Conservation (phyloP, 2,329 filamentous ascomycete species). For the Fusarium sp. region DNA sequence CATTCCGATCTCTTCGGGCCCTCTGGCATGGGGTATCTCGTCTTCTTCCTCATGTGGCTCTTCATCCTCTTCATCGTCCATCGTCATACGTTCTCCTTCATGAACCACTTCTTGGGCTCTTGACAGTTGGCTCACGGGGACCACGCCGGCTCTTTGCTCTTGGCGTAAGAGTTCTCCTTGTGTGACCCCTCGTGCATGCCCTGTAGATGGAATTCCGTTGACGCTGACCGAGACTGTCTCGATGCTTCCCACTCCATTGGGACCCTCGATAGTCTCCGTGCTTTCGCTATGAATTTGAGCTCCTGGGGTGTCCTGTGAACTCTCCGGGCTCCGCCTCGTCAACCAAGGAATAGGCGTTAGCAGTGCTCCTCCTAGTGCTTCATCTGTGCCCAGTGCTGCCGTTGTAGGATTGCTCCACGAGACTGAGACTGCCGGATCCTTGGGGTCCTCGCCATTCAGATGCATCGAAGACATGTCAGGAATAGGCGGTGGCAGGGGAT, state of each 20-base stretch:
- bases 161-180: conserved; percentile 88
- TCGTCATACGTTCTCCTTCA: conserved; percentile 42
- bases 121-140: conserved; percentile 71
- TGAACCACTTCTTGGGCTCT: conserved; percentile 50
- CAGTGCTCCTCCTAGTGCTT: conserved; percentile 87
- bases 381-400: conserved; percentile 77
- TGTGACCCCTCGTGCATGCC: conserved; percentile 68
- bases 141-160: conserved; percentile 83
- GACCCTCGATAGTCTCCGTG: conserved; percentile 83
- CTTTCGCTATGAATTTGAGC: conserved; percentile 72
- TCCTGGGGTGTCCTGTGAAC: conserved; percentile 43
- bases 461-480: conserved; percentile 65
- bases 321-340: conserved; percentile 50
- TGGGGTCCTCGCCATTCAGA: conserved; percentile 68
- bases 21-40: conserved; percentile 80
- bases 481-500: conserved; percentile 79
- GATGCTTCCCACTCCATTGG: conserved; percentile 79
- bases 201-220: conserved; percentile 71
- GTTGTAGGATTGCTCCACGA: conserved; percentile 60
- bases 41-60: conserved; percentile 58
- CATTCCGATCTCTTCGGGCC: conserved; percentile 84
- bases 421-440: conserved; percentile 50
- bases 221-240: conserved; percentile 83
- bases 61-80: conserved; percentile 45
- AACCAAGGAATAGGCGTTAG: conserved; percentile 96